phyloP scores from a whole-genome alignment of 1,139 yeast genomes.

The Saccharomyces hybrid region DNA sequence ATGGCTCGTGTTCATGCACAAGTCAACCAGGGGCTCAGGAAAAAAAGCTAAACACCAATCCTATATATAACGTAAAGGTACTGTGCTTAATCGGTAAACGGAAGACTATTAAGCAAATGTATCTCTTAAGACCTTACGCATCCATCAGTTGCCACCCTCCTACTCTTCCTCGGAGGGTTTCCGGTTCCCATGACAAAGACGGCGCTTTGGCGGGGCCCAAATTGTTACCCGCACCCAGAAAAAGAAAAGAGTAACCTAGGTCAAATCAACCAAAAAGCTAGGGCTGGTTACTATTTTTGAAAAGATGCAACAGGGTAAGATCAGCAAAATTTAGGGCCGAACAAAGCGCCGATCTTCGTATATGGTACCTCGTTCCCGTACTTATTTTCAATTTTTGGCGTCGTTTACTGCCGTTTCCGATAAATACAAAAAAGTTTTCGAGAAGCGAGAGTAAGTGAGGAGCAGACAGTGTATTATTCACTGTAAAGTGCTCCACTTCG shows the following conservation, averaged over 20 bases:
- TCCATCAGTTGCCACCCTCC: neutral
- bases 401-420: conserved; percentile 1
- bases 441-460: neutral
- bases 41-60: neutral
- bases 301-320: neutral
- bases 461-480: neutral
- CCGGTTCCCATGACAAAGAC: neutral
- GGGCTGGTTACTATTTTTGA: neutral
- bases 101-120: neutral
- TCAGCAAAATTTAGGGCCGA: neutral
- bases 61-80: neutral
- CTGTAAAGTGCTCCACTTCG: neutral
- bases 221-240: neutral
- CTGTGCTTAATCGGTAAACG: neutral
- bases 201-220: neutral
- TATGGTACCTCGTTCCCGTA: neutral
- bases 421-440: neutral
- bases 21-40: neutral
- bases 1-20: neutral
- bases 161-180: neutral
- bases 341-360: neutral
- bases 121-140: neutral
- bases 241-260: neutral
- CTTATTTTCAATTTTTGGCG: neutral
- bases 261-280: neutral